These are phyloP conservation scores for Ophiocordyceps robertsii DNA, from an alignment of 2,329 filamentous ascomycete genomes.

Conservation along the genomic window DNA sequence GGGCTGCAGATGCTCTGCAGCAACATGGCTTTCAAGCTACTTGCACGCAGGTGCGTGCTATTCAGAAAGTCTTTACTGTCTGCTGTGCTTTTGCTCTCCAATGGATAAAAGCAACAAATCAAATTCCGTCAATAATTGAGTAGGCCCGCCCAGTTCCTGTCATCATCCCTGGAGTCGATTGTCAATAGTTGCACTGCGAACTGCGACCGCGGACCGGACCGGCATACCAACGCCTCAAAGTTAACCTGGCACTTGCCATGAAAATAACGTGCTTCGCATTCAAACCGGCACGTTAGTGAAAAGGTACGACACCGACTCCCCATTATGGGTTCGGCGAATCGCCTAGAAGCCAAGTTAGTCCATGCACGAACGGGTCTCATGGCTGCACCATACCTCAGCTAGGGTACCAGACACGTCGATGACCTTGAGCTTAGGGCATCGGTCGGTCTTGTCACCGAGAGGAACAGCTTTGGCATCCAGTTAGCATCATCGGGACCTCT, in stretches of 20 bases:
- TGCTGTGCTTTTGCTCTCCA: too few relatives aligned
- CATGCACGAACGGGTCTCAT: not conserved
- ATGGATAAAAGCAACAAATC: too few relatives aligned
- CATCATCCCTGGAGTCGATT: too few relatives aligned
- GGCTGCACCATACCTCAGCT: slow-evolving; percentile 32
- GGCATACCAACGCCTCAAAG: not conserved
- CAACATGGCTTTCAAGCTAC: too few relatives aligned
- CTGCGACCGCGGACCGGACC: too few relatives aligned
- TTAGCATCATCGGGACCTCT: slow-evolving; percentile 9
- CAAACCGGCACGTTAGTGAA: slow-evolving; percentile 52
- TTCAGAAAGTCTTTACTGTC: too few relatives aligned
- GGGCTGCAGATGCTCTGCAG: too few relatives aligned
- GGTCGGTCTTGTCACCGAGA: slow-evolving; percentile 63
- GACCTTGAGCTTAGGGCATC: slow-evolving; percentile 69
- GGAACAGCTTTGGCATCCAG: slow-evolving; percentile 17
- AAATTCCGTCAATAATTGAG: too few relatives aligned
- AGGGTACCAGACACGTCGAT: slow-evolving; percentile 84
- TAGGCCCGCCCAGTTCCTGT: too few relatives aligned
- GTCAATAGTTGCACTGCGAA: too few relatives aligned
- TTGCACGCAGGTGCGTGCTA: too few relatives aligned
- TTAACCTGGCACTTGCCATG: not conserved
- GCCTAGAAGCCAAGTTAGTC: slow-evolving; percentile 29
- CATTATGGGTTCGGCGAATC: slow-evolving; percentile 56
- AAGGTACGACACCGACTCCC: slow-evolving; percentile 49
- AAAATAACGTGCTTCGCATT: not conserved